Percentiles rank a stretch among this genome's conserved stretches.
Conservation (phyloP, 2,329 filamentous ascomycete species). For the Ceratocystis alfenasii region DNA sequence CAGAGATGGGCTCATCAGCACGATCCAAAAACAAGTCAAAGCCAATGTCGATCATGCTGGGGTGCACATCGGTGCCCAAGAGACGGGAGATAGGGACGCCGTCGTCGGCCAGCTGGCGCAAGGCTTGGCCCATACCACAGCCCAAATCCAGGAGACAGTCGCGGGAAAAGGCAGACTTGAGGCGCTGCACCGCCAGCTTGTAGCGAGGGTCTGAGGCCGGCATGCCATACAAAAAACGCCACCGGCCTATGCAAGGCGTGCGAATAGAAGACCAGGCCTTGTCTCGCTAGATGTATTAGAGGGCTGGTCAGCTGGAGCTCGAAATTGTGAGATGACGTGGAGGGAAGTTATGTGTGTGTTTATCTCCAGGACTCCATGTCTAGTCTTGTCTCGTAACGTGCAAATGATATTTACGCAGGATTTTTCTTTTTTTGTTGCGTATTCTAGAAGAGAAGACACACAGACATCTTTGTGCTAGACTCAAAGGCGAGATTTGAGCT, state of each 20-base stretch:
- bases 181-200: constrained; percentile 33
- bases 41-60: constrained; percentile 44
- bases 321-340: not conserved
- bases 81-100: constrained; percentile 39
- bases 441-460: constrained; percentile 6
- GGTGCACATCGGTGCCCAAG: constrained; percentile 39
- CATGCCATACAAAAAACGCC: constrained; percentile 38
- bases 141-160: constrained; percentile 39
- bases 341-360: not conserved
- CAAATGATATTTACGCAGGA: not conserved
- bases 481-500: not conserved
- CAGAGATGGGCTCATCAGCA: constrained; percentile 22
- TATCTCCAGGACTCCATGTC: not conserved
- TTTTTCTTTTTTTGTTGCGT: not conserved
- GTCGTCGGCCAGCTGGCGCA: constrained; percentile 40
- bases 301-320: not conserved
- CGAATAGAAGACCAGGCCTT: constrained; percentile 36
- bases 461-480: not conserved
- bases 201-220: constrained; percentile 34
- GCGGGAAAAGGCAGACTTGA: constrained; percentile 31
- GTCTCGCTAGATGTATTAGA: constrained; percentile 31
- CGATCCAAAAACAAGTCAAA: constrained; percentile 52
- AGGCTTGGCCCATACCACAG: constrained; percentile 40
- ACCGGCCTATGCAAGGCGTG: constrained; percentile 38
- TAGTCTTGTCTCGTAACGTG: not conserved